Evolutionary conservation across 129 eudicot species (phyloP), one percentile per base, ranked within the genome.

Genomic region (Helianthus tuberosus): DNA sequence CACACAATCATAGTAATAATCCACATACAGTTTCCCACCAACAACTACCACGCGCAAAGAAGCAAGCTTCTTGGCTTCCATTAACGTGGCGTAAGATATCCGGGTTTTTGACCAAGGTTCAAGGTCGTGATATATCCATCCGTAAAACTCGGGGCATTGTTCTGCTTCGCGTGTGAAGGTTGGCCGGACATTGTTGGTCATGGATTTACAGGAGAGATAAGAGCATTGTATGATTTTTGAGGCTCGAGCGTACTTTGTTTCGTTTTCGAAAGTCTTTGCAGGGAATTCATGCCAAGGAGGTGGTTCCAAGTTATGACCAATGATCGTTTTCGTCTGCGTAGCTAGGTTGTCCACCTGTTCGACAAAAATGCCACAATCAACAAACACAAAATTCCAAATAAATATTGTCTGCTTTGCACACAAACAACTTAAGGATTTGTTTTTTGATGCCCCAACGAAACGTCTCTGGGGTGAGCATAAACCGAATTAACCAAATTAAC

Each of bases 261-360:
- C 82, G 16, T 76, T 74, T 9, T 63, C 69, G 15, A 79, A 72
- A 32, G 66, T 47, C 36, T 63, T 88, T 12, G 84, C 64, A 13
- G 89, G 91, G 72, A 91, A 88, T 39, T 66, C 10, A 71, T 91
- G 97, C 97, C 97, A 91, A 46, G 97, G 97, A 23, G 96, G 83
- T 63, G 97, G 97, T 35, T 86, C 81, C 75, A 91, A 81, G 78
- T 91, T 91, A 82, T 88, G 96, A 6, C 97, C 97, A 11, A 78
- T 84, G 14, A 91, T 72, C 0, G 97, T 91, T 81, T 84, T 91
- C 44, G 89, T 91, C 62, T 62, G 77, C 8, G 81, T 88, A n/a
- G 81, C 85, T n/a, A 80, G 57, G 41, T 72, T 84, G 48, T 81
- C 73, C 63, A 88, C 83, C 92, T 87, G 87, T 73, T 64, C 57